A percentile compares a stretch with the other conserved stretches of the same genome.
Evolutionary conservation across 2,329 filamentous ascomycete genomes (phyloP).

Genomic region (Trichophyton simii): DNA sequence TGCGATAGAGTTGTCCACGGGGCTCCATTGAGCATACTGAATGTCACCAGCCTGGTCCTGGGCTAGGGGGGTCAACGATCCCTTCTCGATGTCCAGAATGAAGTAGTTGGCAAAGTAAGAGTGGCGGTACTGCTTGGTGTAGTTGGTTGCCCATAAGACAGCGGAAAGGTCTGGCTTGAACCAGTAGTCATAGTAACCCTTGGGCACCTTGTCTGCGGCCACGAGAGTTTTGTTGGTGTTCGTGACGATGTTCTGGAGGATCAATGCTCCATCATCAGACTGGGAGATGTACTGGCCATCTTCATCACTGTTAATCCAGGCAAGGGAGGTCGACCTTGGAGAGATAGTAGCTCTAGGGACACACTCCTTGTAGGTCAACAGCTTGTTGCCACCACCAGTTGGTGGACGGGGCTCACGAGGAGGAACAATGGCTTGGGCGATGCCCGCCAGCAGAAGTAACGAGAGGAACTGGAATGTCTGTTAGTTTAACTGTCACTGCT

Average conservation of each 20-base stretch:
- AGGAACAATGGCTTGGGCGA: conserved; percentile 33
- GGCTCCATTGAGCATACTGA: conserved; percentile 53
- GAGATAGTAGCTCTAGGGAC: conserved; percentile 37
- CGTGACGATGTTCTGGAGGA: conserved; percentile 51
- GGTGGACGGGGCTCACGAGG: conserved; percentile 44
- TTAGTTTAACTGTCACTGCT: neutral
- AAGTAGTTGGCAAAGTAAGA: conserved; percentile 57
- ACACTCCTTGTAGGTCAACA: conserved; percentile 50
- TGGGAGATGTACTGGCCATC: conserved; percentile 52
- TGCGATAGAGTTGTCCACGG: conserved; percentile 46
- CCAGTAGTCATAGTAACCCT: conserved; percentile 45
- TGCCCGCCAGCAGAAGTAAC: conserved; percentile 12
- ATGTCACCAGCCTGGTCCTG: conserved; percentile 51
- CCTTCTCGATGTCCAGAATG: conserved; percentile 49
- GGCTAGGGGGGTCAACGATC: conserved; percentile 43
- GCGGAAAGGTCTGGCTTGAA: conserved; percentile 48
- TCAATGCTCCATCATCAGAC: conserved; percentile 40
- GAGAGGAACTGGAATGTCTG: conserved; percentile 5
- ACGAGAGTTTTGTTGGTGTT: conserved; percentile 47
- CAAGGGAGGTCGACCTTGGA: conserved; percentile 38
- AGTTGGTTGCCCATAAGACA: conserved; percentile 52
- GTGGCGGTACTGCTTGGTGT: conserved; percentile 56
- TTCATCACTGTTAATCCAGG: conserved; percentile 46
- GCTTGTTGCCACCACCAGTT: conserved; percentile 42
- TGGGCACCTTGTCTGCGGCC: conserved; percentile 44